Percentiles rank a stretch among this genome's conserved stretches.
phyloP scores from a whole-genome alignment of 2,329 filamentous ascomycete genomes.

The Shiraia bambusicola region DNA sequence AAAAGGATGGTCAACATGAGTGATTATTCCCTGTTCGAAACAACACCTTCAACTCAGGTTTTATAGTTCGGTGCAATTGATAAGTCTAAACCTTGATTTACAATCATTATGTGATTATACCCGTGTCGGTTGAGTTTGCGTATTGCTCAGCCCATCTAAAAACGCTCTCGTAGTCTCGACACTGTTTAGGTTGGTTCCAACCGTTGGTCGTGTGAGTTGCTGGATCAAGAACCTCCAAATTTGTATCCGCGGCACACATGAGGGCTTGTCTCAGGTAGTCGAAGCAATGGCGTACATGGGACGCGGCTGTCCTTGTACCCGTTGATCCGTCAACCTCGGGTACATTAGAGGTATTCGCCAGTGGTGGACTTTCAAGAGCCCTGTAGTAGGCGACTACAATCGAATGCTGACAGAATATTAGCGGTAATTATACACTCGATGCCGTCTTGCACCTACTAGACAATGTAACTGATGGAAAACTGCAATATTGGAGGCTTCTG shows the following conservation, averaged over 20 bases:
- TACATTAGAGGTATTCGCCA: too few species aligned
- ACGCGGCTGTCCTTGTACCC: too few species aligned
- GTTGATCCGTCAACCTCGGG: too few species aligned
- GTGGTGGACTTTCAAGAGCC: too few species aligned
- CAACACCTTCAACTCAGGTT: not conserved
- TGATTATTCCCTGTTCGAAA: slow-evolving; percentile 1
- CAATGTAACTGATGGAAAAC: slow-evolving; percentile 7
- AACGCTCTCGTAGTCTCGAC: slow-evolving; percentile 8
- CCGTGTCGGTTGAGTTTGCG: not conserved
- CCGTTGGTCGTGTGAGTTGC: slow-evolving; percentile 7
- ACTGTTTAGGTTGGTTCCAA: slow-evolving; percentile 8
- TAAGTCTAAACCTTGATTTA: too few species aligned
- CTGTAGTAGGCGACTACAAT: too few species aligned
- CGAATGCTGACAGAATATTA: too few species aligned
- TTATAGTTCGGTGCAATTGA: too few species aligned
- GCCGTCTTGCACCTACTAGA: not conserved
- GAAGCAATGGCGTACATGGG: slow-evolving; percentile 16
- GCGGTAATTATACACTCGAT: not conserved
- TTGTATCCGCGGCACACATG: slow-evolving; percentile 23
- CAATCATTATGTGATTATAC: not conserved
- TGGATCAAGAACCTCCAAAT: slow-evolving; percentile 5
- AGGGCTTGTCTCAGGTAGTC: slow-evolving; percentile 23
- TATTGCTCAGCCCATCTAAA: slow-evolving; percentile 7
- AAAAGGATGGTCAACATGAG: slow-evolving; percentile 9
- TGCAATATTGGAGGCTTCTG: not conserved